Evolutionary conservation across 1,284 basidiomycete species (phyloP), one percentile per base, ranked within the genome.

Genomic region (Ceratorhiza oryzae-sativae): DNA sequence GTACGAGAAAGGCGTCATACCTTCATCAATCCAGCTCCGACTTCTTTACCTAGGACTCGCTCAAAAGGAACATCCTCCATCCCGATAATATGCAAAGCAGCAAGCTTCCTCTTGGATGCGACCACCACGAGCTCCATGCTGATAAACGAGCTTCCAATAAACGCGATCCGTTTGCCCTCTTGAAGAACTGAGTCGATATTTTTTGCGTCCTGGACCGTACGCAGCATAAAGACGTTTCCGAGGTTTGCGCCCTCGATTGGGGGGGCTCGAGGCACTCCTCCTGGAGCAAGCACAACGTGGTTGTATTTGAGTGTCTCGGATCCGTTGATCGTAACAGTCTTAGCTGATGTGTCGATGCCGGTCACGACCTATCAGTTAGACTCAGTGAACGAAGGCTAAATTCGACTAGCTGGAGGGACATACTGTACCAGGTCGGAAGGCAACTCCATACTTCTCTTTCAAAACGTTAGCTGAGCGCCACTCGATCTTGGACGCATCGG

Each of bases 131-230:
- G 84, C 80, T 98, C 95, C 91, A 98, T 94, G 67, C 92, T 90
- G 77, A 98, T 98, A 82, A 97, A 98, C 20, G 91, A 93, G 39
- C 90, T 92, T 1, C 95, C 95, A 75, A 97, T 91, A 39, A 97
- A 87, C 39, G 95, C 93, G 58, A 93, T 81, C 68, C 88, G 86
- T 77, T 93, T 91, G 32, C 91, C 91, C 77, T 90, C 88, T 78
- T 87, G 75, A n/a, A 76, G 32, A 6, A 27, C 32, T 25, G 85
- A 85, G 76, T 91, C 91, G 75, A 97, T 90, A 63, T 86, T 86
- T 81, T 91, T 86, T 1, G 93, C 84, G 79, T 97, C 92, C 41
- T 86, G 81, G 80, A 86, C 73, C 84, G 85, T 77, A 98, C 97
- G 97, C 83, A 83, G 73, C 80, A 84, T 18, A 86, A 90, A 73